Conservation (phyloP, 1,284 basidiomycete species). For the Malassezia brasiliensis region DNA sequence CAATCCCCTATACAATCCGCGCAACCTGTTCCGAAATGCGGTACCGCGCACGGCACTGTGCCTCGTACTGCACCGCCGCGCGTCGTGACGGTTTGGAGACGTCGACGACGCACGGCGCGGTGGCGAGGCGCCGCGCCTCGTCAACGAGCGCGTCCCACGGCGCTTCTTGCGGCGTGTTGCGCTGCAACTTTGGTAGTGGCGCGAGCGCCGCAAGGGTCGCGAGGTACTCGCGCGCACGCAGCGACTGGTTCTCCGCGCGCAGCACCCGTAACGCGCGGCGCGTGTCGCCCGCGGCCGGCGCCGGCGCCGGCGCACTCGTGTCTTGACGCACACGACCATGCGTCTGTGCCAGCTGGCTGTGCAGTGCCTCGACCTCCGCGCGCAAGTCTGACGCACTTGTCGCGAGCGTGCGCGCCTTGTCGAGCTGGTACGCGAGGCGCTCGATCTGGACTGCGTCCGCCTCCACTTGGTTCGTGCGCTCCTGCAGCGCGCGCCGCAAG, state of each 20-base stretch:
- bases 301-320: constrained; percentile 13
- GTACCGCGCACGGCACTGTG: background rate
- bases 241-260: constrained; percentile 77
- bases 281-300: constrained; percentile 58
- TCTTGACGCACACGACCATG: background rate
- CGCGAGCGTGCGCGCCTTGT: constrained; percentile 78
- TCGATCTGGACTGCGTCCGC: constrained; percentile 85
- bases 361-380: constrained; percentile 71
- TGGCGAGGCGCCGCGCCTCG: constrained; percentile 10
- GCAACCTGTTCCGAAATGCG: background rate
- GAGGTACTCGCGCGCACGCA: constrained; percentile 69
- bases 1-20: background rate
- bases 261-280: constrained; percentile 79
- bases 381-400: constrained; percentile 73
- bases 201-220: background rate
- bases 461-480: constrained; percentile 76
- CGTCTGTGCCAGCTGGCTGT: constrained; percentile 68
- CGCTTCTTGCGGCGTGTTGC: background rate
- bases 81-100: constrained; percentile 5
- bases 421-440: constrained; percentile 82
- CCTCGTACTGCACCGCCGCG: constrained; percentile 1
- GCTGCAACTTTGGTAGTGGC: background rate
- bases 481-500: constrained; percentile 63
- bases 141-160: background rate
- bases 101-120: constrained; percentile 31